Evolutionary conservation across 345 rosid genomes (phyloP).

Genomic region (Kernera saxatilis): DNA sequence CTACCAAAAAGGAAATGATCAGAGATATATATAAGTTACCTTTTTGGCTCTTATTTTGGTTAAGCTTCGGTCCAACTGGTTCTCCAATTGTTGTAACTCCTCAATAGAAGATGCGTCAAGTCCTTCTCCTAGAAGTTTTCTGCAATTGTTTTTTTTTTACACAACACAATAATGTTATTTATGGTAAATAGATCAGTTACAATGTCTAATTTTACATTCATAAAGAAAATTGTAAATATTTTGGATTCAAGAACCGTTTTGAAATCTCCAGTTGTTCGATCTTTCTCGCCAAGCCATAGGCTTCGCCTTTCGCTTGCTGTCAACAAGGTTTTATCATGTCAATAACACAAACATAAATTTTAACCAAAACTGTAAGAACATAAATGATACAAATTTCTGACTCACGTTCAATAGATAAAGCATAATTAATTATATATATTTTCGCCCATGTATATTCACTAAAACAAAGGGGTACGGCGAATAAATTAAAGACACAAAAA

Average conservation of each 20-base stretch:
- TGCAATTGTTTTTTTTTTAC: conserved; percentile 13
- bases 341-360: not conserved
- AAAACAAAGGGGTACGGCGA: not conserved
- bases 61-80: conserved; percentile 69
- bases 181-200: not conserved
- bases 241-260: conserved; percentile 39
- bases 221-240: no score
- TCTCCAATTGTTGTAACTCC: conserved; percentile 67
- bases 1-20: not conserved
- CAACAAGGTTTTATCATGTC: not conserved
- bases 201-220: not conserved
- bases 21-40: conserved; percentile 33
- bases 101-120: conserved; percentile 58
- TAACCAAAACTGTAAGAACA: not conserved
- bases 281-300: conserved; percentile 52
- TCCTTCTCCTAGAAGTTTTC: conserved; percentile 70
- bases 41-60: conserved; percentile 70
- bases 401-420: not conserved
- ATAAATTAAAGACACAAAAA: not conserved
- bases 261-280: conserved; percentile 61
- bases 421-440: not conserved
- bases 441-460: not conserved
- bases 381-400: not conserved
- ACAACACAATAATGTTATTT: not conserved
- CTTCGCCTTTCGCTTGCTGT: conserved; percentile 36